phyloP scores from a whole-genome alignment of 345 rosid genomes.

The Limnanthes douglasii region DNA sequence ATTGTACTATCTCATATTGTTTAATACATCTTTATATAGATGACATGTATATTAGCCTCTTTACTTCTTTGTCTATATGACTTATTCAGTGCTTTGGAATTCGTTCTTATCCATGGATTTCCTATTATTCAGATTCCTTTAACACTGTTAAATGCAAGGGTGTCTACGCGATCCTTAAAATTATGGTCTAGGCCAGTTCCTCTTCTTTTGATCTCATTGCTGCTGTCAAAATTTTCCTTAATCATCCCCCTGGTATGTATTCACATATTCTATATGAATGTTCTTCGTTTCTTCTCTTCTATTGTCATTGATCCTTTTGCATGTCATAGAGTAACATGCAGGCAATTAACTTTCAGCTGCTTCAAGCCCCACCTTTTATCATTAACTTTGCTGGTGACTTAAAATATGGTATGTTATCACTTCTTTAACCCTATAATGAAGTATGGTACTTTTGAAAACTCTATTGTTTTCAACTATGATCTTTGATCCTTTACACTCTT shows the following conservation, averaged over 20 bases:
- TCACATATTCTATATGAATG: not conserved
- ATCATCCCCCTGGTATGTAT: slow-evolving; percentile 65
- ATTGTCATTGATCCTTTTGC: slow-evolving; percentile 6
- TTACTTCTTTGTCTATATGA: no score
- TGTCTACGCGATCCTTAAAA: slow-evolving; percentile 53
- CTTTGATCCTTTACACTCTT: no score
- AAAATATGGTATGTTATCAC: slow-evolving; percentile 44
- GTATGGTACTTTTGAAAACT: no score
- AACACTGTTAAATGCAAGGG: slow-evolving; percentile 69
- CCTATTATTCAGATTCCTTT: slow-evolving; percentile 38
- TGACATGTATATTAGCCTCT: no score
- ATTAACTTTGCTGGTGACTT: slow-evolving; percentile 77
- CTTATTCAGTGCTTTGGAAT: no score
- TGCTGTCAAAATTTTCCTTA: slow-evolving; percentile 74
- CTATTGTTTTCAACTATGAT: no score
- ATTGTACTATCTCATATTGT: no score
- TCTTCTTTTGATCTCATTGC: slow-evolving; percentile 45
- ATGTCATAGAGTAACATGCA: slow-evolving; percentile 50
- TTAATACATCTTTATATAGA: no score
- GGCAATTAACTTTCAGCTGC: slow-evolving; percentile 72
- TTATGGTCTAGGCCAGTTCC: slow-evolving; percentile 51
- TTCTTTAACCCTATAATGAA: not conserved
- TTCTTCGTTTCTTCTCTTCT: not conserved
- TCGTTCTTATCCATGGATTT: slow-evolving; percentile 1
- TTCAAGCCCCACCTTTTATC: slow-evolving; percentile 56